These are phyloP conservation scores for Omphalotus guepiniiformis DNA, from an alignment of 768 basidiomycete genomes.

Conservation along the genomic window DNA sequence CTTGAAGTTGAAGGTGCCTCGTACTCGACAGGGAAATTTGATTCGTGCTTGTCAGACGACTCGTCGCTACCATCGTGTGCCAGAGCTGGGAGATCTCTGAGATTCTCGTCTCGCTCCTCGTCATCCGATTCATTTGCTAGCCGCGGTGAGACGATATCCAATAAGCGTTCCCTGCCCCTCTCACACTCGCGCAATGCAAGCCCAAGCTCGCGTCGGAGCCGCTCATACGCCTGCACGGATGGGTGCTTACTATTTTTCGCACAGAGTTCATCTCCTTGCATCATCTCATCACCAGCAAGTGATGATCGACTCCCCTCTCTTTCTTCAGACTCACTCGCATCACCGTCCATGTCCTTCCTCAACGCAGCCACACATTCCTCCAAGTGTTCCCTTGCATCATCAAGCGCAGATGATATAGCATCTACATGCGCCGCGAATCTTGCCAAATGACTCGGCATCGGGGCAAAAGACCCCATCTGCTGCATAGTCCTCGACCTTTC, in stretches of 20 bases:
- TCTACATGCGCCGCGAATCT: slow-evolving; percentile 74
- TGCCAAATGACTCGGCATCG: slow-evolving; percentile 63
- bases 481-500: slow-evolving; percentile 5
- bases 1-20: slow-evolving; percentile 9
- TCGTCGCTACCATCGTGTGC: slow-evolving; percentile 48
- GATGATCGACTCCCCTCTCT: slow-evolving; percentile 15
- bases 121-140: slow-evolving; percentile 11
- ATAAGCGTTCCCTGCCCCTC: slow-evolving; percentile 62
- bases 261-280: slow-evolving; percentile 27
- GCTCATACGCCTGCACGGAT: slow-evolving; percentile 69
- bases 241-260: no score
- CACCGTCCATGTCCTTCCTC: slow-evolving; percentile 19
- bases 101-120: slow-evolving; percentile 34
- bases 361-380: slow-evolving; percentile 58
- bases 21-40: slow-evolving; percentile 33
- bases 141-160: slow-evolving; percentile 50
- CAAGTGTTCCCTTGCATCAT: slow-evolving; percentile 67
- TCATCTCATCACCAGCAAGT: slow-evolving; percentile 11
- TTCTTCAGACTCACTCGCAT: slow-evolving; percentile 23
- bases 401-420: slow-evolving; percentile 60
- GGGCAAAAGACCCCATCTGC: slow-evolving; percentile 56
- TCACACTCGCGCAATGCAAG: slow-evolving; percentile 79
- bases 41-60: slow-evolving; percentile 44
- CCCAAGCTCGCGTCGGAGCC: slow-evolving; percentile 71
- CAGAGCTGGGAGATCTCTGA: slow-evolving; percentile 47